Evolutionary conservation across 805 yeast genomes (phyloP).

Genomic region (Saccharomycopsis guyanensis): DNA sequence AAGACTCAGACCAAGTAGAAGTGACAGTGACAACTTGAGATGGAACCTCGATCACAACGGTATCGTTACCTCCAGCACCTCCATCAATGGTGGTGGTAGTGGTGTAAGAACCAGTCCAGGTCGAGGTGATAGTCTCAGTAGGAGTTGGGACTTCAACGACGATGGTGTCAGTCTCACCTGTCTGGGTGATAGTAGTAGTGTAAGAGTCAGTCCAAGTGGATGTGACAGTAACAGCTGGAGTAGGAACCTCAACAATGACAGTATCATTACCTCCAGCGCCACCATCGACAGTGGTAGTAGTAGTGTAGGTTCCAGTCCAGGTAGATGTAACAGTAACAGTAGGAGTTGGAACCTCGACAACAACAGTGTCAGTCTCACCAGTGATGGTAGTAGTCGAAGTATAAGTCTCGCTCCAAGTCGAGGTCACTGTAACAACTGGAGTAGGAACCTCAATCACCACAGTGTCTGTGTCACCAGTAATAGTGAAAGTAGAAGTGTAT

Average conservation of each 20-base stretch:
- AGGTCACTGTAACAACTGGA: neutral
- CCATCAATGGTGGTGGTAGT: neutral
- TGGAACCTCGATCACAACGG: neutral
- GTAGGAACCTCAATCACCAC: neutral
- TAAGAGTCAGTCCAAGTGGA: neutral
- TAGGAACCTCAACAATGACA: neutral
- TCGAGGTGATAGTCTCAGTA: neutral
- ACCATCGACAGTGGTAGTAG: neutral
- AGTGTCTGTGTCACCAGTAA: too few species aligned
- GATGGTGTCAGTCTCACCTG: neutral
- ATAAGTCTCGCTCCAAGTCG: neutral
- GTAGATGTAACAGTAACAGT: neutral
- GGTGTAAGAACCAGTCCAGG: neutral
- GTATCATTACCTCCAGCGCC: neutral
- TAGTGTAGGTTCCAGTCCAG: neutral
- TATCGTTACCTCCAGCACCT: neutral
- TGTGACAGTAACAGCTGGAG: neutral
- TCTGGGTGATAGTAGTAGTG: neutral
- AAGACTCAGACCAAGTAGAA: neutral
- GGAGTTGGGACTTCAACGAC: neutral
- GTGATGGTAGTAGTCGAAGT: neutral
- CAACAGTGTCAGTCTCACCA: neutral
- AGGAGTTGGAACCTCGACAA: neutral
- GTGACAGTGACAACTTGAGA: neutral
- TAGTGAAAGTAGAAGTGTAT: neutral